Evolutionary conservation across 2,329 filamentous ascomycete species (phyloP), one percentile per base, ranked within the genome.

Genomic region (Emmonsiellopsis sp.): DNA sequence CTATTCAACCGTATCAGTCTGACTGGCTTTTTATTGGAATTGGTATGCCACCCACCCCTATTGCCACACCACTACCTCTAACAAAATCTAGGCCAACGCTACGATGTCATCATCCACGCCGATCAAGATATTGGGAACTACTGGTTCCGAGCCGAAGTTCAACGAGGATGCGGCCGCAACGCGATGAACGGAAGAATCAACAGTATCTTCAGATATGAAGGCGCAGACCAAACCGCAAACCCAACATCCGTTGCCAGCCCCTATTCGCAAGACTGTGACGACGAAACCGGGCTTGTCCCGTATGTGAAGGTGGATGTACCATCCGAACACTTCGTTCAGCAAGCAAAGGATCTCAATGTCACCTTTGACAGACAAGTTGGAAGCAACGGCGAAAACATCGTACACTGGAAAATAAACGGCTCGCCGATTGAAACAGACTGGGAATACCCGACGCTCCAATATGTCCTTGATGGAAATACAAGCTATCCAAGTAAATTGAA

Each of bases 71-170:
- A 6, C 39, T 27, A 17, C 13, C 14, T 13, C 39, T 51, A 14
- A 51, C 33, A 27, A 32, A 36, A 9, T 4, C 40, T 33, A 54
- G 69, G 68, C 2, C 71, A 74, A 56, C 67, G 75, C 5, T 74
- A 74, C 59, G 74, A 77, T 54, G 59, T 78, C 5, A 62, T 79
- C 31, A 66, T 78, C n/a, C 63, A 65, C 6, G 74, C 74, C 6
- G 62, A 75, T 52, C 65, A 72, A 52, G 54, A 59, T 0, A 58
- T 60, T 10, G 55, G 47, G 27, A 57, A 69, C 61, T 79, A 77
- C 60, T 79, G 75, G 74, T 51, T 63, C n/a, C 40, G 51, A 48
- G 51, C 51, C 2, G 51, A 53, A 42, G 51, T 53, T 40, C 51
- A 53, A 48, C 9, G 3, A 8, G 51, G 43, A 36, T 53, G 51